Evolutionary conservation across 2,329 filamentous ascomycete genomes (phyloP), one percentile per base, ranked within the genome.

Genomic region (Coniochaeta hoffmannii): DNA sequence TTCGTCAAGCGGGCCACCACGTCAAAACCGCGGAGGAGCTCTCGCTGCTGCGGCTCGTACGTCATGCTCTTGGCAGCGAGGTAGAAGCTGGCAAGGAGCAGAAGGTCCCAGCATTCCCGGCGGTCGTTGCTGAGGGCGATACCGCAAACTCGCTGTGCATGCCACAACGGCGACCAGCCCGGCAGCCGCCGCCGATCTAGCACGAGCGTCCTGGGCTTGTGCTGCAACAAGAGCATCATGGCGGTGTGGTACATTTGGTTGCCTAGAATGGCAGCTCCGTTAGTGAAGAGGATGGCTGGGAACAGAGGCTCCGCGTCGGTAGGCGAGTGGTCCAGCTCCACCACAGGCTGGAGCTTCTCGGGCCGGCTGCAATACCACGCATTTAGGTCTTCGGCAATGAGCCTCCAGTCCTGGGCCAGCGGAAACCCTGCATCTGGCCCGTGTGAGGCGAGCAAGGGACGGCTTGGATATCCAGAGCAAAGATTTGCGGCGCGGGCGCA

Each of bases 171-270:
- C 1, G 77, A 79, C 58, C 32, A n/a, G n/a, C n/a, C n/a, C n/a
- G n/a, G n/a, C n/a, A n/a, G n/a, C n/a, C n/a, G n/a, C n/a, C n/a
- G n/a, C n/a, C n/a, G n/a, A n/a, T 32, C 30, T 7, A 32, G 30
- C 7, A 32, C 30, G 7, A 32, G 7, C 7, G 30, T 32, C 12
- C 41, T 5, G 6, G 77, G 74, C 58, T 69, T 73, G 14, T 71
- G 70, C 26, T 73, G 71, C 0, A 83, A 67, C 12, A 84, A 68
- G 10, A 83, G 62, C 11, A 82, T 74, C 58, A 76, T 79, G 8
- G 77, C 73, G 0, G 81, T 81, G 59, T 83, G 80, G 50, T 82
- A 80, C 0, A 83, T 68, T 58, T 83, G 80, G 53, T 79, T 82
- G 0, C 75, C 76, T 0, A 79, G 82, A 22, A 83, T 82, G 3